These are phyloP conservation scores for Arthrobotrys musiformis DNA, from an alignment of 2,329 filamentous ascomycete species.

Conservation along the genomic window DNA sequence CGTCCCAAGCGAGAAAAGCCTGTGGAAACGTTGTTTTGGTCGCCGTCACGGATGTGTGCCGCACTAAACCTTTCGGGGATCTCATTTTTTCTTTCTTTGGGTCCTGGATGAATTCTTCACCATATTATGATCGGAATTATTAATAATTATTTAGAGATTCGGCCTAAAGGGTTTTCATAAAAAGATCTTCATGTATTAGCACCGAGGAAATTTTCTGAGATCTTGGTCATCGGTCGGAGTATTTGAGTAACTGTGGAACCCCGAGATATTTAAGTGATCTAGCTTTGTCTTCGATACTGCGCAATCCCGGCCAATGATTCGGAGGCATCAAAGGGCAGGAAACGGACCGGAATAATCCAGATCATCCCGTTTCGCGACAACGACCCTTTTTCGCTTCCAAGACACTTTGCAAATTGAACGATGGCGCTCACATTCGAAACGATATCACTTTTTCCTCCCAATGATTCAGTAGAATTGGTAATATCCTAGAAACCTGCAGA, in stretches of 20 bases:
- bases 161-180: neutral
- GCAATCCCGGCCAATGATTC: neutral
- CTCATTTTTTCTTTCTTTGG: slow-evolving; percentile 14
- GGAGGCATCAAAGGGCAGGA: neutral
- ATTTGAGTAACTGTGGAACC: slow-evolving; percentile 37
- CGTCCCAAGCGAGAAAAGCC: slow-evolving; percentile 52
- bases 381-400: neutral
- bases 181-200: neutral
- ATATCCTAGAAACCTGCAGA: neutral
- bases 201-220: slow-evolving; percentile 4
- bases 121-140: neutral
- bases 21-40: slow-evolving; percentile 29
- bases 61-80: slow-evolving; percentile 48
- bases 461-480: slow-evolving; percentile 23
- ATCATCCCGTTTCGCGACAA: neutral
- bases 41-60: slow-evolving; percentile 47
- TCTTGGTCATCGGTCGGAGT: slow-evolving; percentile 33
- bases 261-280: slow-evolving; percentile 18
- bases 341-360: neutral
- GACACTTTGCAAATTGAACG: neutral
- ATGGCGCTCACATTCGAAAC: neutral
- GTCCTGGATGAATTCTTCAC: neutral
- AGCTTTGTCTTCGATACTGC: neutral
- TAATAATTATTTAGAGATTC: neutral
- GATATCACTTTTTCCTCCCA: neutral